Conservation (phyloP, 2,329 filamentous ascomycete genomes). For the Myriosclerotinia duriaeana region DNA sequence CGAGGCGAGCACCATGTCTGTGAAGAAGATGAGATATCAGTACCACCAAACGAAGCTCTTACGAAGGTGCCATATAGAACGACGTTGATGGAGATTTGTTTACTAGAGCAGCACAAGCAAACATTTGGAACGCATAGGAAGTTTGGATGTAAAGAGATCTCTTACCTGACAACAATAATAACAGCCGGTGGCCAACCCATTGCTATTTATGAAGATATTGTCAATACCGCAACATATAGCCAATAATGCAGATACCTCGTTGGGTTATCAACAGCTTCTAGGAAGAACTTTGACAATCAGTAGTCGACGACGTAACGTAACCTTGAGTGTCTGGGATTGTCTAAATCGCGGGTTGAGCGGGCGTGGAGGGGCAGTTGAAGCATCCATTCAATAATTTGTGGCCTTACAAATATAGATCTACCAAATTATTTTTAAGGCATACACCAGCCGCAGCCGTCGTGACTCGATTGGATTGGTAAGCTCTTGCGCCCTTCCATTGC, state of each 20-base stretch:
- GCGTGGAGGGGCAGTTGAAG: background rate
- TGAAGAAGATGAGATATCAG: slow-evolving; percentile 24
- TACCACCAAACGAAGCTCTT: background rate
- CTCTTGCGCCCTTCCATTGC: background rate
- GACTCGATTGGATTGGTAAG: slow-evolving; percentile 11
- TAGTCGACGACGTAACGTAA: background rate
- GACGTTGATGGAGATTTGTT: background rate
- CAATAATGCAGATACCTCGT: background rate
- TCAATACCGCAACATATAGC: slow-evolving; percentile 6
- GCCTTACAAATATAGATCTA: background rate
- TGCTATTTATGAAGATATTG: slow-evolving; percentile 23
- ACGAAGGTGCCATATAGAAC: background rate
- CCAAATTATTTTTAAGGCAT: too few species aligned
- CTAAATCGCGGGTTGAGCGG: slow-evolving; percentile 9
- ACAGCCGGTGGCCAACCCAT: slow-evolving; percentile 52
- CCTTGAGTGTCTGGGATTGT: background rate
- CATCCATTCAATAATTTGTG: background rate
- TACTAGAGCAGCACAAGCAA: background rate
- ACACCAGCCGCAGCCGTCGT: too few species aligned
- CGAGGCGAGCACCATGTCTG: slow-evolving; percentile 88
- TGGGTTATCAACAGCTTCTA: background rate
- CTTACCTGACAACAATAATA: slow-evolving; percentile 52
- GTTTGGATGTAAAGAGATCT: slow-evolving; percentile 21
- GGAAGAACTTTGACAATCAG: background rate
- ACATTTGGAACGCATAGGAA: background rate